These are phyloP conservation scores for Rubus parviflorus DNA, from an alignment of 306 rosid species.

Conservation along the genomic window DNA sequence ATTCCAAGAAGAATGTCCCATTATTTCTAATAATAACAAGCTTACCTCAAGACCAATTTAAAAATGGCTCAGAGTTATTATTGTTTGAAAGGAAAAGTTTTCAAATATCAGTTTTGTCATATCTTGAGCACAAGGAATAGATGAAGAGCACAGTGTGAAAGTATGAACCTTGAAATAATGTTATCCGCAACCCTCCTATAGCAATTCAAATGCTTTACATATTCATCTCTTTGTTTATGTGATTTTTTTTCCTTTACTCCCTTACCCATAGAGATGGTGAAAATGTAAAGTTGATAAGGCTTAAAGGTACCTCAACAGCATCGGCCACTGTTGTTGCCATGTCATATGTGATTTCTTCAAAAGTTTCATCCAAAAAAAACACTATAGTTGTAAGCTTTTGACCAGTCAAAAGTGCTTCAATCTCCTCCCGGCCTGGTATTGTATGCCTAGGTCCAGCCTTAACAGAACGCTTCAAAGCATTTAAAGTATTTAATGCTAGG, in stretches of 20 bases:
- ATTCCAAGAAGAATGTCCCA: neutral
- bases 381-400: slow-evolving; percentile 90
- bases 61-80: neutral
- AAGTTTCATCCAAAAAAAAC: slow-evolving; percentile 91
- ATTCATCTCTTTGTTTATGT: neutral
- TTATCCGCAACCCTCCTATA: neutral
- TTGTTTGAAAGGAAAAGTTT: neutral
- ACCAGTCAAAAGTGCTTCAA: slow-evolving; percentile 79
- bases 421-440: slow-evolving; percentile 88
- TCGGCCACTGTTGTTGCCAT: slow-evolving; percentile 93
- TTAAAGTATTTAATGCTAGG: slow-evolving; percentile 73
- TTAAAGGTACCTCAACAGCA: slow-evolving; percentile 77
- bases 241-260: neutral
- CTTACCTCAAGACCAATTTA: neutral
- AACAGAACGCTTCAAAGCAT: slow-evolving; percentile 82
- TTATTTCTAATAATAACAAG: neutral
- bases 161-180: neutral
- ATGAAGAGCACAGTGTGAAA: neutral
- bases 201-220: neutral
- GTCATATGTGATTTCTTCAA: slow-evolving; percentile 91
- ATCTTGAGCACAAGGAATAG: neutral
- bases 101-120: neutral
- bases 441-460: slow-evolving; percentile 94
- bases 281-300: slow-evolving; percentile 24
- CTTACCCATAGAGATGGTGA: neutral